Evolutionary conservation across 225 moss, liverwort and hornwort genomes (phyloP), one percentile per base, ranked within the genome.

Genomic region (Bryoerythrophyllum caledonicum): DNA sequence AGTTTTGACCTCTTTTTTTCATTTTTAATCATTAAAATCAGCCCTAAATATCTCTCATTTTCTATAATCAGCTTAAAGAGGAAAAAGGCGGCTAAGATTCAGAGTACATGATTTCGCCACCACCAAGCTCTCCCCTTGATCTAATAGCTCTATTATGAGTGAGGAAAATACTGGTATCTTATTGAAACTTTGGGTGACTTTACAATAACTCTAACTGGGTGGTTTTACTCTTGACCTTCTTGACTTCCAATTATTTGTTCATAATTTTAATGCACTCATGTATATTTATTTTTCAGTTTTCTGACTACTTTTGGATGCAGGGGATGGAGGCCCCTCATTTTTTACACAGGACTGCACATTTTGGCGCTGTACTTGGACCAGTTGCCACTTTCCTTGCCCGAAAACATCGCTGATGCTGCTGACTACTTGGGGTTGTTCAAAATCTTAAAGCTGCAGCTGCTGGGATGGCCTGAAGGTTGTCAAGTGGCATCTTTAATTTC

Each of bases 381-480:
- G 56, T 75, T 93, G 55, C 89, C 93, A 24, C 53, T 91, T 58
- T 68, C 82, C 25, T 70, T 87, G 32, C 79, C 82, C 8, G 70
- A 81, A 17, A 73, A 56, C 26, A 27, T 93, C 43, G 67, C 65
- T 49, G 89, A 89, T 58, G 72, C 73, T 60, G 91, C 82, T 56
- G 81, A 80, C 30, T 91, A 93, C 65, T 35, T 93, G 43, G 93
- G 93, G 49, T 82, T 93, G 28, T 93, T 87, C 15, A 86, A 87
- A 78, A 76, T 76, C 23, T 84, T 82, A 51, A 54, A 72, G 19
- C 53, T 56, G 53, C 72, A 74, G 28, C 60, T 89, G 37, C 55
- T 90, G 37, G 87, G 88, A 37, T 93, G 90, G 93, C 85, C 91
- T 40, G 91, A 93, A 75, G 77, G 79, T 73, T 69, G 89, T 73